Evolutionary conservation across 2,329 filamentous ascomycete species (phyloP), one percentile per base, ranked within the genome.

Genomic region (Scytalidium lignicola): DNA sequence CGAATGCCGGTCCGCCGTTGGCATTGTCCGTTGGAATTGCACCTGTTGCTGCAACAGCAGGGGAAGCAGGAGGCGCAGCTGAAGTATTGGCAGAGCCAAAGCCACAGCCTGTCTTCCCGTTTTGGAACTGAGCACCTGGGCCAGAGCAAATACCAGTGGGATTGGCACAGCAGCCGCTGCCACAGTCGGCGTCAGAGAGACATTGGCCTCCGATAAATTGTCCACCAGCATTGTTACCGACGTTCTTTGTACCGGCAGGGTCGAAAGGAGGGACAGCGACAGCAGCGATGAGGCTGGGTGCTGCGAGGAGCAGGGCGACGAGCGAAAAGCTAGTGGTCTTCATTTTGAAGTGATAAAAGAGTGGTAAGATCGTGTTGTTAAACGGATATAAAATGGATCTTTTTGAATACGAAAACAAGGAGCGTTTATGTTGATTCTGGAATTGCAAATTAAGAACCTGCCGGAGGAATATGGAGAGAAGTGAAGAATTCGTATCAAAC

Each of bases 141-240:
- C 62, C 63, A 5, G 63, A 63, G 52, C 64, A 67, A 32, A 62
- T 57, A 3, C 64, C 64, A 23, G 61, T 63, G 39, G 57, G 62
- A 3, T 49, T 60, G 3, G 62, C 62, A 37, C 65, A 67, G 46
- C 65, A 67, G 5, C 56, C 57, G 1, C 62, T 65, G 3, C 53
- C 59, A 44, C 65, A 67, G 48, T 66, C 65, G 12, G 61, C 62
- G 15, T 54, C 57, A 3, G 56, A 56, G 2, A 61, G 45, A 43
- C 65, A 67, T 26, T 66, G 58, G 1, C 65, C 65, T 7, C 60
- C 62, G 51, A 66, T 65, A 53, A 66, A 66, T 52, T 67, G 65
- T 10, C 41, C 43, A 15, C 60, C 64, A 7, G 52, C 41, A 21
- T 62, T 64, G 44, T 65, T 64, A 37, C 65, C 65, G 21, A 64